phyloP scores from a whole-genome alignment of 371 early-diverging fungal genomes.

The Mucor saturninus region DNA sequence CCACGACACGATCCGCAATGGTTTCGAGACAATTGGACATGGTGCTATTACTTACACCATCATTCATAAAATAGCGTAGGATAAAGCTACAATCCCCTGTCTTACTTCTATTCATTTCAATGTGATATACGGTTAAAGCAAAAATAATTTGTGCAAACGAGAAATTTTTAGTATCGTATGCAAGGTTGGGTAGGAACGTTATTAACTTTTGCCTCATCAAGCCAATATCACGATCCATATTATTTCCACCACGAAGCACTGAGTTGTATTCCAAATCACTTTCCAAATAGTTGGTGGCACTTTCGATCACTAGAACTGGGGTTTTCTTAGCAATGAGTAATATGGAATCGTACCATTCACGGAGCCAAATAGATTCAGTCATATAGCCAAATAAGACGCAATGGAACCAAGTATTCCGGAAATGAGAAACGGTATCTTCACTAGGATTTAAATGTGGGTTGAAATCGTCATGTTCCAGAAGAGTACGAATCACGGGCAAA shows the following conservation, averaged over 20 bases:
- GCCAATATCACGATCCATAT: constrained; percentile 57
- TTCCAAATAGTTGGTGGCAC: constrained; percentile 80
- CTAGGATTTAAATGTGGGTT: constrained; percentile 63
- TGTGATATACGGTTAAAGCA: constrained; percentile 81
- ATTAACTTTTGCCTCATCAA: constrained; percentile 42
- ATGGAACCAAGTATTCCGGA: constrained; percentile 92
- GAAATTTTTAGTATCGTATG: constrained; percentile 65
- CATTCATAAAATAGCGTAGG: constrained; percentile 83
- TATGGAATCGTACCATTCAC: constrained; percentile 75
- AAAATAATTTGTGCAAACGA: constrained; percentile 81
- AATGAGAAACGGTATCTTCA: constrained; percentile 70
- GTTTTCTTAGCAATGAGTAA: constrained; percentile 81
- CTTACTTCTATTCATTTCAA: constrained; percentile 82
- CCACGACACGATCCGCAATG: constrained; percentile 68
- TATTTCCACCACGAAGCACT: constrained; percentile 71
- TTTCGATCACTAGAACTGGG: constrained; percentile 80
- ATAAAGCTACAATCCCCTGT: constrained; percentile 73
- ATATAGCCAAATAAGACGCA: constrained; percentile 79
- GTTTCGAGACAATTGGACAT: constrained; percentile 74
- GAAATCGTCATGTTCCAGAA: constrained; percentile 66
- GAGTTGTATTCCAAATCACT: constrained; percentile 91
- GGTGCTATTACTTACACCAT: constrained; percentile 75
- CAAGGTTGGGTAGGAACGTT: constrained; percentile 40
- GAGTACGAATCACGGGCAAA: constrained; percentile 67
- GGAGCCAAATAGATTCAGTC: constrained; percentile 79